Evolutionary conservation across 371 early-diverging fungal species (phyloP).

Genomic region (Basidiobolus meristosporus): DNA sequence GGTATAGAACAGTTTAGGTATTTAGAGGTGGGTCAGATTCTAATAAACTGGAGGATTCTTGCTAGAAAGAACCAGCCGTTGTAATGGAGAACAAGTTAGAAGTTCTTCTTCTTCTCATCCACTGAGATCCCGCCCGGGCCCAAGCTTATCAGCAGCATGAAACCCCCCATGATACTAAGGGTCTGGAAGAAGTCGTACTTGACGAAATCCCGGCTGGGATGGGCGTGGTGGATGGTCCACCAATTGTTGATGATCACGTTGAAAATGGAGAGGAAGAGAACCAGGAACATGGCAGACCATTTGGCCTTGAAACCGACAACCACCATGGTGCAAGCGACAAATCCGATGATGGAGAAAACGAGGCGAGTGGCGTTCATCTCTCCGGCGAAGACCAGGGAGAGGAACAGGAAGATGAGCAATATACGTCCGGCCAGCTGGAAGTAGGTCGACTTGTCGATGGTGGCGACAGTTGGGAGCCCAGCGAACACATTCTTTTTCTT

Average conservation of each 20-base stretch:
- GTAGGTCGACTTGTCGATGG: constrained; percentile 64
- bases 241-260: constrained; percentile 90
- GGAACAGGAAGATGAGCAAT: constrained; percentile 76
- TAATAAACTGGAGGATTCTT: too few species aligned
- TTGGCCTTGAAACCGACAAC: constrained; percentile 94
- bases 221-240: constrained; percentile 75
- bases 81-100: too few species aligned
- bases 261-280: constrained; percentile 66
- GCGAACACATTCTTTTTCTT: constrained; percentile 63
- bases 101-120: constrained; percentile 93
- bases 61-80: too few species aligned
- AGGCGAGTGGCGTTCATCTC: constrained; percentile 50
- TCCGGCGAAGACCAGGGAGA: constrained; percentile 74
- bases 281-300: constrained; percentile 81
- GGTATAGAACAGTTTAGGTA: too few species aligned
- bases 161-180: constrained; percentile 89
- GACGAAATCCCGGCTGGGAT: constrained; percentile 72
- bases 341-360: constrained; percentile 44
- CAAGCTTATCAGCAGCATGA: constrained; percentile 72
- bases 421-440: constrained; percentile 81
- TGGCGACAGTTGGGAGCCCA: constrained; percentile 65
- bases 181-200: constrained; percentile 98
- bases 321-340: constrained; percentile 80
- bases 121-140: constrained; percentile 85
- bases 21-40: too few species aligned